Evolutionary conservation across 148 eudicot genomes (phyloP), one percentile per base, ranked within the genome.

Genomic region (Gaultheria prostrata): DNA sequence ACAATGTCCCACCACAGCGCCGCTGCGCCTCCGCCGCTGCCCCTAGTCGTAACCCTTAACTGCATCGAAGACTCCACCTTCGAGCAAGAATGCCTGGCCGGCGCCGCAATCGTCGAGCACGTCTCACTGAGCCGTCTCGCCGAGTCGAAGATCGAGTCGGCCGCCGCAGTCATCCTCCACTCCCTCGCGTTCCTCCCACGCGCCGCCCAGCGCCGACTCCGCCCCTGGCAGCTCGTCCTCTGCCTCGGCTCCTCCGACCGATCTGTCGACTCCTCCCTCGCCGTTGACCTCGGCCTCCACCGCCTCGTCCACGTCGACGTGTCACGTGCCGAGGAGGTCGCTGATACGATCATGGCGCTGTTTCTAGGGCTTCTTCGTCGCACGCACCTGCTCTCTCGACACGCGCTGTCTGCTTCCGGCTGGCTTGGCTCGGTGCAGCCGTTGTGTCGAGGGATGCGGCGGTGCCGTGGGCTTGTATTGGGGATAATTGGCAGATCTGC

Each of bases 381-480:
- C 35, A 97, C 99, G 24, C 99, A 97, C 65, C 81, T 94, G 32
- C 87, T 97, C 28, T 97, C 99, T 14, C 88, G 94, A 1, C 98
- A 94, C 35, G 87, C 95, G 3, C 82, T 97, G 18, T 97, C 99
- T 72, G 94, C 95, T 24, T 91, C 99, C 0, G 98, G 99, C 12
- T 94, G 99, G 99, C 92, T 97, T 32, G 99, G 99, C 3, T 93
- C 98, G 1, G 91, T 97, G 10, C 99, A 97, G 87, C 99, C 99
- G 65, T 91, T 97, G 13, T 97, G 98, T 85, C 91, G 98, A 0
- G 99, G 99, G 35, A 97, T 97, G 99, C 88, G 99, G 56, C 88
- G 99, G 73, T 97, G 99, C 82, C 86, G 99, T 3, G 99, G 99
- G 1, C 91, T 97, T 20, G 98, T 94, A 77, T 87, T 97, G 77